A percentile compares a stretch with the other conserved stretches of the same genome.
Evolutionary conservation across 345 rosid genomes (phyloP).

Genomic region (sweet orange (Citrus sinensis)): DNA sequence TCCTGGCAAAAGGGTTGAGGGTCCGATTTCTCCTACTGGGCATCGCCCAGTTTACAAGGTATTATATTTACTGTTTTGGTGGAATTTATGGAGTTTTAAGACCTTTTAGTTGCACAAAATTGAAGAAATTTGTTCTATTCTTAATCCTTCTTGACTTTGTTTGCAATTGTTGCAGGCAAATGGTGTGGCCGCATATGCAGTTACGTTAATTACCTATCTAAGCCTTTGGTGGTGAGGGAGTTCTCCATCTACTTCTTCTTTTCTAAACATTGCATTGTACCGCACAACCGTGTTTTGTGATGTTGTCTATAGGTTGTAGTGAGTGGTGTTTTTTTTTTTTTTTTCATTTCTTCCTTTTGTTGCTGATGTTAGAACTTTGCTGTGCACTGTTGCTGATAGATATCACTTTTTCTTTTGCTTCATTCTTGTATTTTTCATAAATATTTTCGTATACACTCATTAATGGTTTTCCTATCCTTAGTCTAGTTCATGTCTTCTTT

Average conservation of each 20-base stretch:
- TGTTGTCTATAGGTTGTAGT: not conserved
- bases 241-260: slow-evolving; percentile 11
- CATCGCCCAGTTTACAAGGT: slow-evolving; percentile 93
- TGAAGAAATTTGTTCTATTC: not conserved
- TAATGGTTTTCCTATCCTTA: not conserved
- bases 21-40: slow-evolving; percentile 88
- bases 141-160: not conserved
- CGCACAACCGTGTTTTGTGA: not conserved
- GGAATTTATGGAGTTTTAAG: not conserved
- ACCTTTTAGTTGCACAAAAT: not conserved
- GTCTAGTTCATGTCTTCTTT: not conserved
- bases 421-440: not conserved
- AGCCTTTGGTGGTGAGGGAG: slow-evolving; percentile 92
- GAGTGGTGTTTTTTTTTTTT: not conserved
- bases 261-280: not conserved
- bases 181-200: slow-evolving; percentile 79
- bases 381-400: not conserved
- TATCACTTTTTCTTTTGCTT: not conserved
- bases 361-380: not conserved
- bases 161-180: slow-evolving; percentile 62
- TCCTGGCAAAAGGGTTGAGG: slow-evolving; percentile 88
- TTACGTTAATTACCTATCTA: slow-evolving; percentile 71
- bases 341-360: not conserved
- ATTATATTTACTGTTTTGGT: not conserved
- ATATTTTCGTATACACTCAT: not conserved